These are phyloP conservation scores for Lentinula sp. DNA, from an alignment of 768 basidiomycete species.

Conservation along the genomic window DNA sequence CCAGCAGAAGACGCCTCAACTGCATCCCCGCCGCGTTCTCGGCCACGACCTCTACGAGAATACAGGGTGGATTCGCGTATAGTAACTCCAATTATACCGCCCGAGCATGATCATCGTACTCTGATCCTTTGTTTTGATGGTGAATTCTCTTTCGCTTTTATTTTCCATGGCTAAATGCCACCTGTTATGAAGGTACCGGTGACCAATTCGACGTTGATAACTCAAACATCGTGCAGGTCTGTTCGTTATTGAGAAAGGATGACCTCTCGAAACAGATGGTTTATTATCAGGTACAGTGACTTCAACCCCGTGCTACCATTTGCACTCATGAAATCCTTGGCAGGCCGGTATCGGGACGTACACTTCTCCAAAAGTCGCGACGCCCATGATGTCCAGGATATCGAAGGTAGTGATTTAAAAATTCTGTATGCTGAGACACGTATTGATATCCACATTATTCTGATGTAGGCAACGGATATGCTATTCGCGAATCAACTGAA, in stretches of 20 bases:
- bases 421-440: not conserved
- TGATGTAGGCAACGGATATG: constrained; percentile 34
- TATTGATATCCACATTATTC: not conserved
- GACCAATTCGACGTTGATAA: constrained; percentile 48
- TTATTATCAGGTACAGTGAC: constrained; percentile 40
- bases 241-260: constrained; percentile 46
- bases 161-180: not conserved
- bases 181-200: constrained; percentile 30
- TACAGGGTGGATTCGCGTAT: not conserved
- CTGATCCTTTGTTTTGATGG: constrained; percentile 52
- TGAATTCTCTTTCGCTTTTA: not conserved
- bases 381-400: constrained; percentile 27
- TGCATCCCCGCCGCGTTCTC: not conserved
- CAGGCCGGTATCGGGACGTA: constrained; percentile 52
- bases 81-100: not conserved
- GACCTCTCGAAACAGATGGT: constrained; percentile 47
- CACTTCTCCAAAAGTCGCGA: constrained; percentile 28
- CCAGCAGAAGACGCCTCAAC: not conserved
- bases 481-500: constrained; percentile 45
- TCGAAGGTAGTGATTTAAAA: constrained; percentile 25
- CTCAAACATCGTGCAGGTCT: constrained; percentile 48
- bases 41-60: not conserved
- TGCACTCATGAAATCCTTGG: not conserved
- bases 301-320: not conserved
- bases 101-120: constrained; percentile 23